Conservation (phyloP, 2,329 filamentous ascomycete species). For the Ceratocystis smalleyi region DNA sequence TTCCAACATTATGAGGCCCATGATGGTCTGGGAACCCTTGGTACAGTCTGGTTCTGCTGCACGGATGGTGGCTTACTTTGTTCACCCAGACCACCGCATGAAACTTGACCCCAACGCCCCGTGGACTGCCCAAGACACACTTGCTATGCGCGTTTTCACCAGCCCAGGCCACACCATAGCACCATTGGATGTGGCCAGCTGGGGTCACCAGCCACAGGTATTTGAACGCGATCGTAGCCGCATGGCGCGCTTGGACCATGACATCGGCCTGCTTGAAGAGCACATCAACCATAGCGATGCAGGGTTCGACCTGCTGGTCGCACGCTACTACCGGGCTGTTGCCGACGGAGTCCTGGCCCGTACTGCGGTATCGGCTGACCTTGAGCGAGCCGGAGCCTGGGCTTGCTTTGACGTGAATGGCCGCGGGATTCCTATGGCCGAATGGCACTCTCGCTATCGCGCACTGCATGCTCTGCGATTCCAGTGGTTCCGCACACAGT, state of each 20-base stretch:
- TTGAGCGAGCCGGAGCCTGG: conserved; percentile 17
- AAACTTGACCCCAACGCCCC: not conserved
- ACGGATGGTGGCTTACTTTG: conserved; percentile 8
- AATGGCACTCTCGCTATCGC: conserved; percentile 19
- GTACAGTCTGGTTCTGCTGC: not conserved
- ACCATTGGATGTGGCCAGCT: not conserved
- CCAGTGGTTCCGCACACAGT: conserved; percentile 3
- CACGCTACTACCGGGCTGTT: conserved; percentile 20
- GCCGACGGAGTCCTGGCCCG: conserved; percentile 13
- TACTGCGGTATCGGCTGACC: not conserved
- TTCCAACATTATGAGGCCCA: conserved; percentile 2
- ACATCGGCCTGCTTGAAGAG: conserved; percentile 20
- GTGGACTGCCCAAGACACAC: conserved; percentile 3
- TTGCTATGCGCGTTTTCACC: conserved; percentile 6
- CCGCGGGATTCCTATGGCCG: not conserved
- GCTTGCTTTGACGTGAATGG: not conserved
- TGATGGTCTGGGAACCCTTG: conserved; percentile 10
- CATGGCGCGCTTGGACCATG: conserved; percentile 18
- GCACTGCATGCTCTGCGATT: conserved; percentile 16
- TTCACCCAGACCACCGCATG: conserved; percentile 7
- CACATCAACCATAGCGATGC: conserved; percentile 19
- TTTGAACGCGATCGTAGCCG: conserved; percentile 4
- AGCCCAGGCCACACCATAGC: conserved; percentile 6
- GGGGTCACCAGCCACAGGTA: not conserved
- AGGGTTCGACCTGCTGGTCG: conserved; percentile 19